phyloP scores from a whole-genome alignment of 106 monocot genomes.

The Acorus calamus region DNA sequence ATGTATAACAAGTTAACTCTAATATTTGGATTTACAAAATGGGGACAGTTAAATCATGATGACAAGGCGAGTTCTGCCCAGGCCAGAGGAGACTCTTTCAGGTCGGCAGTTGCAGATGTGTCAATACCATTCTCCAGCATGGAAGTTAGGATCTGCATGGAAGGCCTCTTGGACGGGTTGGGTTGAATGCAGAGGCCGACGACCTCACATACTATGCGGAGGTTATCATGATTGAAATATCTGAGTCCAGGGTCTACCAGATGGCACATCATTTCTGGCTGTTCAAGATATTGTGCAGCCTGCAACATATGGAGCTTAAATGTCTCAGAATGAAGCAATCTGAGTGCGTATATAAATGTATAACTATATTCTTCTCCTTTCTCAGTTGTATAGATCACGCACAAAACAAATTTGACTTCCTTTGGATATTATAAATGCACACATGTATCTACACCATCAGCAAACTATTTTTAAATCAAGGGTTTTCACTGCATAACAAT shows the following conservation, averaged over 20 bases:
- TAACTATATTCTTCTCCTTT: no score
- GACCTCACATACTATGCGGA: constrained; percentile 49
- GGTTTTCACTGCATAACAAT: no score
- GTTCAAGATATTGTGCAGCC: constrained; percentile 57
- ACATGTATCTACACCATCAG: no score
- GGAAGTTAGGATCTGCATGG: constrained; percentile 67
- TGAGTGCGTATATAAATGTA: no score
- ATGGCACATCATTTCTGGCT: constrained; percentile 52
- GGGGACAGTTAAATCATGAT: not conserved
- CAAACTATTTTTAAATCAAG: no score
- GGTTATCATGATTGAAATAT: constrained; percentile 50
- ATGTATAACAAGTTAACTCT: no score
- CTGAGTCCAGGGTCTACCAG: constrained; percentile 65
- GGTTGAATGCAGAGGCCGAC: constrained; percentile 66
- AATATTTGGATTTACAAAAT: constrained; percentile 4
- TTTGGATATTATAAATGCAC: no score
- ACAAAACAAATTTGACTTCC: no score
- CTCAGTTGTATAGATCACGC: no score
- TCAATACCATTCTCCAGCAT: constrained; percentile 82
- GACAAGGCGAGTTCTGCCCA: constrained; percentile 67
- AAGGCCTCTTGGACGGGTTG: constrained; percentile 68
- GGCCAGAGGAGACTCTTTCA: constrained; percentile 62
- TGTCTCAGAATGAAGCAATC: no score
- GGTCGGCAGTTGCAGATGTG: constrained; percentile 47
- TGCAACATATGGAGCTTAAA: constrained; percentile 12